Evolutionary conservation across 345 rosid genomes (phyloP).

Genomic region (Rhodamnia argentea): DNA sequence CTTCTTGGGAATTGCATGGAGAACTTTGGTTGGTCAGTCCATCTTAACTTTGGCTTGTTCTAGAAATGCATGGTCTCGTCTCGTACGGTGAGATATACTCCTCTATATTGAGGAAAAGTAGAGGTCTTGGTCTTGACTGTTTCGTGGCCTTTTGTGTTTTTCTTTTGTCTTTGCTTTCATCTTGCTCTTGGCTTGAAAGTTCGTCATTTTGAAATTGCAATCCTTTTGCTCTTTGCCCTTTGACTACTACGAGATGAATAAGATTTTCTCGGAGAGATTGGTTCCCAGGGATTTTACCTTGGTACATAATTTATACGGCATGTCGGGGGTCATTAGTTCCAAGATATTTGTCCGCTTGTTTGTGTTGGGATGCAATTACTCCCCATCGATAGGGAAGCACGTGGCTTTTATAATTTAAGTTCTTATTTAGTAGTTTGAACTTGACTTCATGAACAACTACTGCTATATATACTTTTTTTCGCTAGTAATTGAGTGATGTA

Average conservation of each 20-base stretch:
- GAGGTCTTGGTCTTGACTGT: not conserved
- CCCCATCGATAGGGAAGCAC: no score
- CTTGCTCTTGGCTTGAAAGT: not conserved
- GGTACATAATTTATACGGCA: not conserved
- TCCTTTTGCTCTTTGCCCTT: not conserved
- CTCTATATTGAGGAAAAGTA: not conserved
- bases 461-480: no score
- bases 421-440: no score
- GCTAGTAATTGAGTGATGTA: no score
- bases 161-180: not conserved
- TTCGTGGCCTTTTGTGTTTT: not conserved
- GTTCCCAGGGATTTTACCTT: not conserved
- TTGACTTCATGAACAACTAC: no score
- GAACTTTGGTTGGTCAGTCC: not conserved
- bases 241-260: not conserved
- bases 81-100: not conserved
- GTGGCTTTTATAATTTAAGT: no score
- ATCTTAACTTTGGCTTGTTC: not conserved
- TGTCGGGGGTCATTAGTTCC: not conserved
- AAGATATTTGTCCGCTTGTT: not conserved
- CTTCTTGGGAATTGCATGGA: not conserved
- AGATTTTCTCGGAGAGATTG: not conserved
- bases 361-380: not conserved
- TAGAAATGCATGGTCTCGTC: not conserved
- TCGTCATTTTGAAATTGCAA: not conserved